Percentiles rank a stretch among this genome's conserved stretches.
These are phyloP conservation scores for Bipolaris oryzae DNA, from an alignment of 2,329 filamentous ascomycete genomes.

Conservation along the genomic window DNA sequence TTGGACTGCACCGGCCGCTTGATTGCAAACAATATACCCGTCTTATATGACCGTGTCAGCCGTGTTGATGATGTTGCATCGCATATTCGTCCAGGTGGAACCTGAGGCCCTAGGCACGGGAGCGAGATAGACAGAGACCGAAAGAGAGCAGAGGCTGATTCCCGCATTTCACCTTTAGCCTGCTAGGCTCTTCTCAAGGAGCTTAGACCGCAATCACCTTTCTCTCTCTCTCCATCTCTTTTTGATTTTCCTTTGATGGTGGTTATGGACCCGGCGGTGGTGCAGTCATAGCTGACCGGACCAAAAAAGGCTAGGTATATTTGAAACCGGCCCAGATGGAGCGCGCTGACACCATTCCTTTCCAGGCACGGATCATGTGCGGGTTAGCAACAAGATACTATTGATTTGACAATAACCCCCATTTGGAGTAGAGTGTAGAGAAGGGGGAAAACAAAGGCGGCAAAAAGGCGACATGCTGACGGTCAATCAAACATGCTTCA, in stretches of 20 bases:
- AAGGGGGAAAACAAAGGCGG: background rate
- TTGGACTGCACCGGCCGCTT: background rate
- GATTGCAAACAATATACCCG: background rate
- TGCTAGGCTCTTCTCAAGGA: background rate
- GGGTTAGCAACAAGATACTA: no score
- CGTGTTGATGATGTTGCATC: background rate
- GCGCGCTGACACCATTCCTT: conserved; percentile 13
- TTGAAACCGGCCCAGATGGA: conserved; percentile 30
- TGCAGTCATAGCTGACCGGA: background rate
- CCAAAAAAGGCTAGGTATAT: conserved; percentile 10
- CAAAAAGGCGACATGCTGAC: conserved; percentile 4
- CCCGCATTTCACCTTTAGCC: no score
- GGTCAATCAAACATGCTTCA: conserved; percentile 14
- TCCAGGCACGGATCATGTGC: conserved; percentile 1
- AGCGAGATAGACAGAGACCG: background rate
- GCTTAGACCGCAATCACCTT: conserved; percentile 3
- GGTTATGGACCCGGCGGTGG: conserved; percentile 6
- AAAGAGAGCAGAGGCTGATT: no score
- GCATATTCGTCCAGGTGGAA: background rate
- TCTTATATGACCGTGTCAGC: background rate
- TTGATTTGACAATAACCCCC: background rate
- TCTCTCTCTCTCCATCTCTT: no score
- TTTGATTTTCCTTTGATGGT: conserved; percentile 1
- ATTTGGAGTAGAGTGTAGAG: background rate
- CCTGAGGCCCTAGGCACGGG: background rate